Conservation (phyloP, 768 basidiomycete genomes). For the Suillus sp. region DNA sequence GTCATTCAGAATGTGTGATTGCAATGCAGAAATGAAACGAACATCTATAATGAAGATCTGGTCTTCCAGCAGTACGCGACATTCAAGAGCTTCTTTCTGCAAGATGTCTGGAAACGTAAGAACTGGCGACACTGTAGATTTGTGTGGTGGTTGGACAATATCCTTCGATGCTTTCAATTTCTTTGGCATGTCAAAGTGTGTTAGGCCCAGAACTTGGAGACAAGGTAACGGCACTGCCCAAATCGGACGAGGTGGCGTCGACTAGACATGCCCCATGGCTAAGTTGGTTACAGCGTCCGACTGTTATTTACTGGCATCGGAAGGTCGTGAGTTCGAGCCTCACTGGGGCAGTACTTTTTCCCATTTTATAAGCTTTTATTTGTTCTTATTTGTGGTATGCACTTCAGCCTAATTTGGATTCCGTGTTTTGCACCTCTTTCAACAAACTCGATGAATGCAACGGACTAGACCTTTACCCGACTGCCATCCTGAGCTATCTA, state of each 20-base stretch:
- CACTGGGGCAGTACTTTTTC: conserved; percentile 46
- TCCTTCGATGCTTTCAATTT: conserved; percentile 7
- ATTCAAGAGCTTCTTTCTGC: conserved; percentile 48
- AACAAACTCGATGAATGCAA: conserved; percentile 37
- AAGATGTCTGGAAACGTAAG: conserved; percentile 47
- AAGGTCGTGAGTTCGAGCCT: conserved; percentile 58
- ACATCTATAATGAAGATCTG: conserved; percentile 67
- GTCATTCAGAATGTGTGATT: not conserved
- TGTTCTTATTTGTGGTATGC: not conserved
- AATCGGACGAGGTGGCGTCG: not conserved
- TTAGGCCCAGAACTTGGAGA: not conserved
- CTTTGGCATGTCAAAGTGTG: conserved; percentile 9
- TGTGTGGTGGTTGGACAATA: not conserved
- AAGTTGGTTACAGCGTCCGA: conserved; percentile 55
- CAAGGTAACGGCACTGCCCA: not conserved
- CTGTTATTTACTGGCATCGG: conserved; percentile 44
- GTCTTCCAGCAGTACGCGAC: conserved; percentile 55
- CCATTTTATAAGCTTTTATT: not conserved
- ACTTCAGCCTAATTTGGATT: not conserved
- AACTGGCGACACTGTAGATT: conserved; percentile 3
- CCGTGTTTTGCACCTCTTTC: not conserved
- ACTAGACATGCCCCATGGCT: conserved; percentile 47
- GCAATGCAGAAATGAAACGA: conserved; percentile 21
- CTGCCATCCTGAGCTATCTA: conserved; percentile 53
- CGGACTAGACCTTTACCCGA: conserved; percentile 38